A percentile compares a stretch with the other conserved stretches of the same genome.
Conservation (phyloP, 2,329 filamentous ascomycete genomes). For the Fusarium sp. region DNA sequence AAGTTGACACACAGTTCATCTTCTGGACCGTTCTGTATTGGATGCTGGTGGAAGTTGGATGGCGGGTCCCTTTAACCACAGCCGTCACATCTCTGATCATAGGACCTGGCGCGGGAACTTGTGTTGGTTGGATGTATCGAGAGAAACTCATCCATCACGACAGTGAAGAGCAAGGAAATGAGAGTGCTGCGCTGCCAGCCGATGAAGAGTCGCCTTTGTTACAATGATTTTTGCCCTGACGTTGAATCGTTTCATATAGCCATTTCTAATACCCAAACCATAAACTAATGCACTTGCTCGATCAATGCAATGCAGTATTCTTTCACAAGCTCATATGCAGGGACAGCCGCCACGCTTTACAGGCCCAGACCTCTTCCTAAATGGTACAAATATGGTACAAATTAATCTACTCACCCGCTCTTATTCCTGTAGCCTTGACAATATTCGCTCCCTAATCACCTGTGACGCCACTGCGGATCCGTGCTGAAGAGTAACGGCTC, state of each 20-base stretch:
- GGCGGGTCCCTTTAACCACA: slow-evolving; percentile 55
- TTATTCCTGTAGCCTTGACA: slow-evolving; percentile 57
- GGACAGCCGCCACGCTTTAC: slow-evolving; percentile 44
- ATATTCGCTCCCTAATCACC: slow-evolving; percentile 81
- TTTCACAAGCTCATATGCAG: slow-evolving; percentile 41
- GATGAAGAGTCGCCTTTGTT: slow-evolving; percentile 56
- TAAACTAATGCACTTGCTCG: slow-evolving; percentile 40
- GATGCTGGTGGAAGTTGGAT: slow-evolving; percentile 65
- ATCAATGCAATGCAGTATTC: slow-evolving; percentile 15
- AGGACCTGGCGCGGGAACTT: slow-evolving; percentile 57
- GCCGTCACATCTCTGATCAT: slow-evolving; percentile 50
- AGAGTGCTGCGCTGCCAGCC: slow-evolving; percentile 29
- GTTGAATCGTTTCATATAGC: slow-evolving; percentile 1
- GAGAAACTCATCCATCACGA: slow-evolving; percentile 53
- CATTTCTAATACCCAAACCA: slow-evolving; percentile 13
- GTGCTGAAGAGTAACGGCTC: slow-evolving; percentile 89
- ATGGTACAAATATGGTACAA: slow-evolving; percentile 51
- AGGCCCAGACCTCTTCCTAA: slow-evolving; percentile 47
- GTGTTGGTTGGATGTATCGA: slow-evolving; percentile 57
- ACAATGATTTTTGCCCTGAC: slow-evolving; percentile 28
- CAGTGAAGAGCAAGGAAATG: slow-evolving; percentile 25
- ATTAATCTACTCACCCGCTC: slow-evolving; percentile 38
- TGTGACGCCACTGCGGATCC: slow-evolving; percentile 83
- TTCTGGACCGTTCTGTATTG: slow-evolving; percentile 65
- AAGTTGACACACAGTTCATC: slow-evolving; percentile 62